Evolutionary conservation across 768 basidiomycete species (phyloP).

Genomic region (Rhizopogon salebrosus): DNA sequence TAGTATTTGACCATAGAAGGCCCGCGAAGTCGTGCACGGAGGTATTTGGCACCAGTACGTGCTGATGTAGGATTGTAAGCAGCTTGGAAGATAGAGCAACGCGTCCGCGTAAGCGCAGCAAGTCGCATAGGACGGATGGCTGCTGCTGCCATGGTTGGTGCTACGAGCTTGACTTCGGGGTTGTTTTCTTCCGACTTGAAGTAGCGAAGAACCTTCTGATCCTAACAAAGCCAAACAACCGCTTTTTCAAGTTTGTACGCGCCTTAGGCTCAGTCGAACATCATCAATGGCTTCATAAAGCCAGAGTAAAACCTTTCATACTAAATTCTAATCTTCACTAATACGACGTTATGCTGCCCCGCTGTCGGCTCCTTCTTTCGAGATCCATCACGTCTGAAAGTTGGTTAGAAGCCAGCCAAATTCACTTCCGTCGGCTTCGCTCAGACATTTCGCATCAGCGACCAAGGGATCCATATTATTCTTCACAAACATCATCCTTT

Average conservation of each 20-base stretch:
- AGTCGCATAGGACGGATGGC: conserved; percentile 46
- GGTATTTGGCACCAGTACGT: conserved; percentile 90
- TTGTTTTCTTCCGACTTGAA: not conserved
- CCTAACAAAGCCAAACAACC: conserved; percentile 26
- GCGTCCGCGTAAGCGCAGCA: conserved; percentile 56
- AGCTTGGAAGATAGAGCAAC: conserved; percentile 78
- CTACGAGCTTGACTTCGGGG: not conserved
- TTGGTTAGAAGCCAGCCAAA: conserved; percentile 15
- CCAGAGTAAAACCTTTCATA: not conserved
- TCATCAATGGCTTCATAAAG: not conserved
- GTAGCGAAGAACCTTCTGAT: conserved; percentile 16
- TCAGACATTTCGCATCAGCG: conserved; percentile 1
- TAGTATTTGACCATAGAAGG: conserved; percentile 87
- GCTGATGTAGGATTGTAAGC: conserved; percentile 78
- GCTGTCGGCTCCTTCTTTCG: conserved; percentile 13
- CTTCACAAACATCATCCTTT: not conserved
- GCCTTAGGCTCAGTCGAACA: not conserved
- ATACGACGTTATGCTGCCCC: conserved; percentile 16
- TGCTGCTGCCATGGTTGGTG: conserved; percentile 17
- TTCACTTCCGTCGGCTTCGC: conserved; percentile 13
- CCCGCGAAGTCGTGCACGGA: conserved; percentile 75
- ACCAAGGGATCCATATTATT: not conserved
- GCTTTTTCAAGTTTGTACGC: not conserved
- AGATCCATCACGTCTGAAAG: conserved; percentile 9
- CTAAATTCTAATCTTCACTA: not conserved